phyloP scores from a whole-genome alignment of 2,329 filamentous ascomycete species.

The Neodidymelliopsis sp. region DNA sequence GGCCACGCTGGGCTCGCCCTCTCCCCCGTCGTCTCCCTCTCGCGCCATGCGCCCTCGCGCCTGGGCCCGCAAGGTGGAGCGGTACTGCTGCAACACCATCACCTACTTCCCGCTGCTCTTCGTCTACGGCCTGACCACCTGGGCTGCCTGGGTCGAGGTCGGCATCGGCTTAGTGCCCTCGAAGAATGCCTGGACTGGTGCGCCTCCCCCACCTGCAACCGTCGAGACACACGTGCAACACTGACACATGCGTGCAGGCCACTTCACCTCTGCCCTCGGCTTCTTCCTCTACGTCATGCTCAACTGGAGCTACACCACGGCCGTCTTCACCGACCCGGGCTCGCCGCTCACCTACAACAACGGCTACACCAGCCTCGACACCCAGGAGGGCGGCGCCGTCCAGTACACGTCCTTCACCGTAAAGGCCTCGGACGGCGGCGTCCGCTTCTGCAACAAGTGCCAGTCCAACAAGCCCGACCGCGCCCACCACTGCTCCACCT shows the following conservation, averaged over 20 bases:
- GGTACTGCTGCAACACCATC: slow-evolving; percentile 79
- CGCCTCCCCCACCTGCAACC: slow-evolving; percentile 15
- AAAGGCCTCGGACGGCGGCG: slow-evolving; percentile 80
- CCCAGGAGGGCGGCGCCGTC: slow-evolving; percentile 64
- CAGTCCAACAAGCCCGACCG: slow-evolving; percentile 93
- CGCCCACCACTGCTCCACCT: slow-evolving; percentile 95
- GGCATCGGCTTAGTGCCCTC: slow-evolving; percentile 65
- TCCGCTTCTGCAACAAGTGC: slow-evolving; percentile 97
- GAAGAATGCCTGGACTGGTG: slow-evolving; percentile 49
- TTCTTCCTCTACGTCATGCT: slow-evolving; percentile 78
- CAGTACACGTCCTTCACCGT: slow-evolving; percentile 82
- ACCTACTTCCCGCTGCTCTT: slow-evolving; percentile 89
- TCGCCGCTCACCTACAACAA: slow-evolving; percentile 60
- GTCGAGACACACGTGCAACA: slow-evolving; percentile 5
- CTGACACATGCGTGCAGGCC: slow-evolving; percentile 34
- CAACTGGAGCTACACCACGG: slow-evolving; percentile 88
- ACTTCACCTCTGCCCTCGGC: slow-evolving; percentile 66
- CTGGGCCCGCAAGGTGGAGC: slow-evolving; percentile 77
- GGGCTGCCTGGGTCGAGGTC: slow-evolving; percentile 89
- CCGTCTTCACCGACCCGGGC: slow-evolving; percentile 92
- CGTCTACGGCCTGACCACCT: slow-evolving; percentile 88
- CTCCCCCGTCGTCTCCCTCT: slow-evolving; percentile 49
- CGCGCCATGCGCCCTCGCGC: slow-evolving; percentile 49
- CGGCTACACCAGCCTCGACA: slow-evolving; percentile 83
- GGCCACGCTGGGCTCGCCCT: slow-evolving; percentile 51